Evolutionary conservation across 345 rosid species (phyloP), one percentile per base, ranked within the genome.

Genomic region (Syzygium oleosum): DNA sequence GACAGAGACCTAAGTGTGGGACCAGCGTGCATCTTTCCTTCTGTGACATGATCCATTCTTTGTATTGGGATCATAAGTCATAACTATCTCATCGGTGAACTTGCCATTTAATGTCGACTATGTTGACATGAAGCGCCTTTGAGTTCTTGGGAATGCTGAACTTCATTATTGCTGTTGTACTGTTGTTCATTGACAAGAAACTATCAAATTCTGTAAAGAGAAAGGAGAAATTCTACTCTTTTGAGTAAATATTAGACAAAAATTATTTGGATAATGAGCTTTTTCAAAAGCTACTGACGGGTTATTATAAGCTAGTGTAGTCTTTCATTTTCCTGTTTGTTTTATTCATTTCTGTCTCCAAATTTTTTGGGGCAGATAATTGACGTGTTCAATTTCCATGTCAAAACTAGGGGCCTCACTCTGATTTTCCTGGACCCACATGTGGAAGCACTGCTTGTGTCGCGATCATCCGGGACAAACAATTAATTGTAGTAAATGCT

Each of bases 381-480:
- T 38, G 27, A 38, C 2, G 1, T 38, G 27, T 73, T 84, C 19
- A 22, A 49, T 73, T 73, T 73, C 83, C 83, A 73, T 73, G 83
- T 73, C 49, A 9, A 68, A 34, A 73, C 49, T 90, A 96, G 99
- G 99, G 99, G 43, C 99, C 97, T 89, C 99, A 96, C 89, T 95
- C 99, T 90, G 99, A 96, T 89, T 97, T 97, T 89, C 41, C 96
- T 92, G 99, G 99, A 88, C 99, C 98, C 84, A 94, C 94, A 79
- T 97, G 94, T 87, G 99, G 99, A 78, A 38, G 96, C 94, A 97
- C 99, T 23, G 98, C 99, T 87, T 96, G 98, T 92, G 98, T 95
- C 84, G 98, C 94, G 34, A 87, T 97, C 85, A 84, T 96, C 55
- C 94, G 96, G 93, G 88, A 93, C 93, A 93, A 93, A 85, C 97